Evolutionary conservation across 140 eudicot genomes (phyloP).

Genomic region (Cichorium intybus): DNA sequence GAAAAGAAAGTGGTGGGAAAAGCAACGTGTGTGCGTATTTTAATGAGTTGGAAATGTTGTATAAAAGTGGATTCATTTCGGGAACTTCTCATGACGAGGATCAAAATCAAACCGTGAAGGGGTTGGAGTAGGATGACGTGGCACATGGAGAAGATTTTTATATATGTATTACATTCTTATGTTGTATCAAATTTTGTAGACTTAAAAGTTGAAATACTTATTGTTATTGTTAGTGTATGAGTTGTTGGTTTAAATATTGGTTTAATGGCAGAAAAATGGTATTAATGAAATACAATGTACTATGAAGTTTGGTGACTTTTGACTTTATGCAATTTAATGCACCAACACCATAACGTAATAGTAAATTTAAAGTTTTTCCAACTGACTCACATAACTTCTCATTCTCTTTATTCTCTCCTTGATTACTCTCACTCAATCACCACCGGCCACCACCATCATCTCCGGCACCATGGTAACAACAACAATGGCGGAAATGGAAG

Average conservation of each 20-base stretch:
- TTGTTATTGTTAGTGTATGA: not conserved
- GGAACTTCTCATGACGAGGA: slow-evolving; percentile 26
- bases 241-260: not conserved
- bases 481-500: not conserved
- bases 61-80: slow-evolving; percentile 37
- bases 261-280: not conserved
- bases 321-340: slow-evolving; percentile 12
- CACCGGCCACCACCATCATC: not conserved
- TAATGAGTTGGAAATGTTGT: slow-evolving; percentile 42
- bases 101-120: slow-evolving; percentile 11
- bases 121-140: not conserved
- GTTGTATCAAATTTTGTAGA: not conserved
- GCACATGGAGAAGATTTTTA: not conserved
- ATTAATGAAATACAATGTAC: slow-evolving; percentile 11
- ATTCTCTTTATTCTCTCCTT: not conserved
- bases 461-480: not conserved
- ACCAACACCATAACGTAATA: slow-evolving; percentile 2
- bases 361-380: slow-evolving; percentile 15
- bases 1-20: slow-evolving; percentile 26
- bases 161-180: not conserved
- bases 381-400: not conserved
- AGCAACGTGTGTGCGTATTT: slow-evolving; percentile 48
- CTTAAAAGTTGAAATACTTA: not conserved
- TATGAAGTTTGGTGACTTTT: slow-evolving; percentile 6
- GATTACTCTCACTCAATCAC: not conserved